Evolutionary conservation across 192 early-diverging fungal genomes (phyloP), one percentile per base, ranked within the genome.

Genomic region (Coemansia javaensis): DNA sequence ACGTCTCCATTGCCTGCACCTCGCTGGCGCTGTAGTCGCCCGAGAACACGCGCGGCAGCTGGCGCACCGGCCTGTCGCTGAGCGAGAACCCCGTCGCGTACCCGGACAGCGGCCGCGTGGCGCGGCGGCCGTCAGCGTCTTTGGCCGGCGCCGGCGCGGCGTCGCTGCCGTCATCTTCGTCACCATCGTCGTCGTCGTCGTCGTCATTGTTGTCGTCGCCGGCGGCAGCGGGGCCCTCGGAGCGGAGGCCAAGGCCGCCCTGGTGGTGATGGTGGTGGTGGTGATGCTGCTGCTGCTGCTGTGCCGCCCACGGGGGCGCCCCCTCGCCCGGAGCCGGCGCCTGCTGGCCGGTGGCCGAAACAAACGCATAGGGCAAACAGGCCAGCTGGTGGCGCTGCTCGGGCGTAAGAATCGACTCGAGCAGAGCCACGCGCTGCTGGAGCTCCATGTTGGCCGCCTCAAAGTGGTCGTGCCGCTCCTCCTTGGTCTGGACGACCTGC

Each of bases 41-140:
- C 2, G 68, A 72, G 16, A 72, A 72, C 44, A 72, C 68, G 7
- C 68, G 60, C 4, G 68, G 68, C 24, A 72, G 61, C 16, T 63
- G 61, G 28, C 59, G 56, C 27, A 72, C 52, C 0, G 68, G 61
- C 27, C 46, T 53, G 33, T 59, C 50, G 11, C 32, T 64, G 37
- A 72, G 54, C 28, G 56, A 18, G 37, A 40, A 72, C 12, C 56
- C 56, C 0, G 68, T 64, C n/a, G 52, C 50, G 16, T 54, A 59
- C 1, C 68, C 68, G 0, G 68, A 72, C 1, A 72, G 48, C 39
- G 68, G 68, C 3, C 67, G 36, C 32, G 36, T 47, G 16, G 21
- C 36, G n/a, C 44, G 47, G 28, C n/a, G 48, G 44, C 14, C 38
- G 21, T 34, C 28, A n/a, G n/a, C n/a, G n/a, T n/a, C n/a, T n/a